Evolutionary conservation across 148 eudicot genomes (phyloP), one percentile per base, ranked within the genome.

Genomic region (Vaccinium darrowii): DNA sequence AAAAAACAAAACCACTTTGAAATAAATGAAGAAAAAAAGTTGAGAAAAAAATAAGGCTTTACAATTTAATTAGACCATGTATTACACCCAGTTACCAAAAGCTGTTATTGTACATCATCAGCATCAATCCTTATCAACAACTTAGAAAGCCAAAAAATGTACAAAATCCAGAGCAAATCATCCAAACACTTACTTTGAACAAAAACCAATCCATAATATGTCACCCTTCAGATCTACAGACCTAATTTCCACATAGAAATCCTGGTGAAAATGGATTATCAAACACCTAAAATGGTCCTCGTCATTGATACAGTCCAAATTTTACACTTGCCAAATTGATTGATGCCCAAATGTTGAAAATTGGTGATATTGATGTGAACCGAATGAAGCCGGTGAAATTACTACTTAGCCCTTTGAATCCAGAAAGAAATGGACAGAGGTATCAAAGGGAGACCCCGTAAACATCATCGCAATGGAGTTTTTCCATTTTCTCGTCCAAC

Each of bases 401-500:
- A 53, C 81, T 6, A 52, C 14, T 9, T 52, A 19, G 60, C 81
- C 4, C 21, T 78, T 12, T 53, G 63, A 47, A 75, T 18, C 51
- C 7, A 74, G 80, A 50, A 77, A 51, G 60, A 53, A 78, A 27
- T 78, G 21, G 63, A 53, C 2, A 15, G 43, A 78, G 30, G 11
- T 53, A 52, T 78, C 43, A 78, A 56, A 30, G 39, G 62, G 39
- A 52, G 58, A 56, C 80, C 39, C 85, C 85, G 72, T 82, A 82
- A 39, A 73, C 47, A 84, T 77, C 81, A 15, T 53, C 50, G 36
- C 33, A 67, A 53, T 89, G 92, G 60, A 91, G 89, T 75, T 86
- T 89, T 53, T 43, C 88, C 71, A 57, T 82, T 82, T 83, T 80
- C 74, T 89, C 93, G 23, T 92, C 95, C 82, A 88, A 73, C 85